Base-by-base conservation (phyloP, 2,329 filamentous ascomycete species). In the Akanthomyces muscarius region DNA sequence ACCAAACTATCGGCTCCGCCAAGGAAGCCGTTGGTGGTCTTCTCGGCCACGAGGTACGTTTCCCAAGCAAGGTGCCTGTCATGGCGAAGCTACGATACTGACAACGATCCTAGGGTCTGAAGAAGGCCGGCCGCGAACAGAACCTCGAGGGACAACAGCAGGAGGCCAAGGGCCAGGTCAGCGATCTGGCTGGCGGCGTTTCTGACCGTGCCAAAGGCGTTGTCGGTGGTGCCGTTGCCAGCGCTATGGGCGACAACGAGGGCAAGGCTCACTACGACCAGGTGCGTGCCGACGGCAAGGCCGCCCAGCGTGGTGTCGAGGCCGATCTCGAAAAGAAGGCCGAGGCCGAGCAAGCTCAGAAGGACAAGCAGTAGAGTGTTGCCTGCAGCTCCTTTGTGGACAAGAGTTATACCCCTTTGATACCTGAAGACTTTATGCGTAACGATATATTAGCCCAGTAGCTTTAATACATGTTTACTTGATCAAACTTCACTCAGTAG, bases 1-100 rank as follows among this genome's bases (percentile, higher is more conserved):
- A 97, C 80, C 93, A 97, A 78, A 96, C 92, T 5, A 72, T 93
- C n/a, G 94, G 93, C 59, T 85, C 89, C 1, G 88, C 88, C 50
- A 97, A 97, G 81, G 91, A 97, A 74, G 80, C 87, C 5, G 66
- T 95, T 1, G 94, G 94, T 63, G 87, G 88, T 21, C 69, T 94
- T 5, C 68, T 94, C 30, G 94, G 93, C 65, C 87, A 85, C 66
- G 89, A 95, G 77, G 84, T 85, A 73, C 67, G 77, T 70, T 55
- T 13, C 53, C 48, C 28, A 5, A 5, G 18, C 11, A 5, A 13
- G 5, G 8, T 54, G 7, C 3, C 8, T 4, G 36, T 14, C 4
- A 25, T 41, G 23, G 23, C 7, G 21, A 42, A 4, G n/a, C 25
- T 14, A 3, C 11, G 3, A 13, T 33, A 50, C 30, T 55, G 41